These are phyloP conservation scores for Rhododendron ferrugineum DNA, from an alignment of 148 eudicot species.

Conservation along the genomic window DNA sequence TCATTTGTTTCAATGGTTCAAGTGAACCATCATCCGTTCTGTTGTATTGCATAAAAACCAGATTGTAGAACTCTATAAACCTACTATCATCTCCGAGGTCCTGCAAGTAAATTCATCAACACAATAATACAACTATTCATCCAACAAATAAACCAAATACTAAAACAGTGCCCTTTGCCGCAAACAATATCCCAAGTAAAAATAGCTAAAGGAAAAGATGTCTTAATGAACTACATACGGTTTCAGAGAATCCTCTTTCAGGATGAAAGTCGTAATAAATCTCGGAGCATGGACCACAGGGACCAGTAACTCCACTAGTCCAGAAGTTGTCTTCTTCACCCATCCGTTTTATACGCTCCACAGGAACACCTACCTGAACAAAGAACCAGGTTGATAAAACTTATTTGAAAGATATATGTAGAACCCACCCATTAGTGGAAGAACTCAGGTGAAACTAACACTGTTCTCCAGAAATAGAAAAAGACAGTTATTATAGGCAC, in stretches of 20 bases:
- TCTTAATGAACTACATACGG: constrained; percentile 41
- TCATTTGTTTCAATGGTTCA: constrained; percentile 82
- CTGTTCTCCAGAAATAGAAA: background rate
- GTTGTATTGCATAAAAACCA: constrained; percentile 96
- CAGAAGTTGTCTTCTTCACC: constrained; percentile 97
- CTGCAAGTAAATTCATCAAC: constrained; percentile 31
- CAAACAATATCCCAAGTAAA: background rate
- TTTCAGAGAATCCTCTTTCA: constrained; percentile 71
- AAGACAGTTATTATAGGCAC: background rate
- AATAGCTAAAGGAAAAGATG: background rate
- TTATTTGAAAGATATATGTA: background rate
- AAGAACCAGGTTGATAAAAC: constrained; percentile 9
- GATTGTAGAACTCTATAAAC: constrained; percentile 97
- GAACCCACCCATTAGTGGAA: background rate
- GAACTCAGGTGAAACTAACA: background rate
- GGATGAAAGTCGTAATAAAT: constrained; percentile 94
- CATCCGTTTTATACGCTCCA: constrained; percentile 73
- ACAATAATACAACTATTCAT: background rate
- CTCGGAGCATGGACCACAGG: constrained; percentile 99
- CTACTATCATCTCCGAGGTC: constrained; percentile 92
- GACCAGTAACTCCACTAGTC: constrained; percentile 96
- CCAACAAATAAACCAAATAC: constrained; percentile 1
- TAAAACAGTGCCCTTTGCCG: background rate
- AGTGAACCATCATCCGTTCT: constrained; percentile 80
- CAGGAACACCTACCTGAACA: constrained; percentile 78